phyloP scores from a whole-genome alignment of 2,329 filamentous ascomycete genomes.

The Lasiodiplodia theobromae region DNA sequence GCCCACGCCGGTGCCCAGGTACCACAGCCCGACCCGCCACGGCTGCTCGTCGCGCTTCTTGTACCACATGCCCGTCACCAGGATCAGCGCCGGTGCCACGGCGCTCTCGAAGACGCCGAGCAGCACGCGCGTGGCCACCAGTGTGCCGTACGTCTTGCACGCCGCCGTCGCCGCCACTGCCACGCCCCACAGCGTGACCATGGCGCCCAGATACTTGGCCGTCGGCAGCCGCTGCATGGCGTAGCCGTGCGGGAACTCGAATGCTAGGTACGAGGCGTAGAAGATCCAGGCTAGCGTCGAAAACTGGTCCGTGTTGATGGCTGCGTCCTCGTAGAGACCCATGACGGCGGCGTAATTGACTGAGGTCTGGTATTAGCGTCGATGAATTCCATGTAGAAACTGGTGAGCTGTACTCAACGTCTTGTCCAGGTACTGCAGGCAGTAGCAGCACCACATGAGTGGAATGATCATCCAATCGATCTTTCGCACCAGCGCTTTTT shows the following conservation, averaged over 20 bases:
- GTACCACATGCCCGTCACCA: constrained; percentile 64
- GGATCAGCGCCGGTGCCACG: constrained; percentile 62
- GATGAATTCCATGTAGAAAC: constrained; percentile 2
- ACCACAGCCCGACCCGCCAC: constrained; percentile 70
- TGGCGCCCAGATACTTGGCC: constrained; percentile 59
- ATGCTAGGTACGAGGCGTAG: constrained; percentile 47
- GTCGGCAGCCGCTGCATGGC: constrained; percentile 62
- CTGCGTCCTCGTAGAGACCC: constrained; percentile 47
- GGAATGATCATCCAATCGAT: constrained; percentile 39
- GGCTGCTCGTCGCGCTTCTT: constrained; percentile 64
- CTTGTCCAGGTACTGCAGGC: constrained; percentile 43
- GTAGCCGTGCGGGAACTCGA: constrained; percentile 53
- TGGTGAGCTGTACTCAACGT: constrained; percentile 31
- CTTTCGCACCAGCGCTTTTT: constrained; percentile 35
- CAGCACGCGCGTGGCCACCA: constrained; percentile 59
- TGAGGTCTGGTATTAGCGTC: constrained; percentile 33
- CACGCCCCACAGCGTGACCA: constrained; percentile 55
- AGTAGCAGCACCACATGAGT: constrained; percentile 39
- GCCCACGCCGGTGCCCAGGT: constrained; percentile 63
- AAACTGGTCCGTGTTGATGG: constrained; percentile 46
- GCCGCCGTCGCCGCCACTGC: constrained; percentile 58
- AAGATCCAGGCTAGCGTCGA: constrained; percentile 45
- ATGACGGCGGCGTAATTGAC: constrained; percentile 53
- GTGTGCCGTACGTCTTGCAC: constrained; percentile 58
- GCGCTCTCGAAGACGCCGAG: constrained; percentile 63